Conservation (phyloP, 1,284 basidiomycete species). For the Apiotrichum laibachii region DNA sequence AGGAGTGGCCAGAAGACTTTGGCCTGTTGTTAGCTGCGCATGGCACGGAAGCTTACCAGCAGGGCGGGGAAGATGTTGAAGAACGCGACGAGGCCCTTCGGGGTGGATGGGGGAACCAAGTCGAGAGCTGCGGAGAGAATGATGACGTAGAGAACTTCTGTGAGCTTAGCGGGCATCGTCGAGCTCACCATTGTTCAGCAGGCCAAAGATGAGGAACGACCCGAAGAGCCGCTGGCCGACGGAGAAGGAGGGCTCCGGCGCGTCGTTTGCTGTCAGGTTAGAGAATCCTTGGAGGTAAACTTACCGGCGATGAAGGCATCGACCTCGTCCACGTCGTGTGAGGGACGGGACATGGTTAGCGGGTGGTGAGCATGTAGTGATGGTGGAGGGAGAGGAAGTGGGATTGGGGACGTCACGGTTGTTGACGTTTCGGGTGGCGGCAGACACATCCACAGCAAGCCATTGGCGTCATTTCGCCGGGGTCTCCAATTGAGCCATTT, state of each 20-base stretch:
- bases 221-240: slow-evolving; percentile 31
- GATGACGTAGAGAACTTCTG: slow-evolving; percentile 82
- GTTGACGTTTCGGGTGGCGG: no score
- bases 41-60: slow-evolving; percentile 30
- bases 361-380: neutral
- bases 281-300: neutral
- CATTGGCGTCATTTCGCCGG: no score
- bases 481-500: no score
- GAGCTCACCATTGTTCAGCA: slow-evolving; percentile 48
- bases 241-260: neutral
- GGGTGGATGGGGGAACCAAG: slow-evolving; percentile 82
- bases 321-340: slow-evolving; percentile 18
- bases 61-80: slow-evolving; percentile 83
- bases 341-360: neutral
- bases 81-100: slow-evolving; percentile 84
- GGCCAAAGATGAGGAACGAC: slow-evolving; percentile 48
- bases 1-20: slow-evolving; percentile 94
- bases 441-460: no score
- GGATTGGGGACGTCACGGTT: no score
- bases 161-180: neutral
- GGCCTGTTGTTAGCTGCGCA: slow-evolving; percentile 52
- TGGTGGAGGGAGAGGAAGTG: no score
- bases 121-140: slow-evolving; percentile 94
- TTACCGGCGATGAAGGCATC: slow-evolving; percentile 34
- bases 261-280: neutral